These are phyloP conservation scores for Echinosophora koreensis DNA, from an alignment of 306 rosid genomes.

Conservation along the genomic window DNA sequence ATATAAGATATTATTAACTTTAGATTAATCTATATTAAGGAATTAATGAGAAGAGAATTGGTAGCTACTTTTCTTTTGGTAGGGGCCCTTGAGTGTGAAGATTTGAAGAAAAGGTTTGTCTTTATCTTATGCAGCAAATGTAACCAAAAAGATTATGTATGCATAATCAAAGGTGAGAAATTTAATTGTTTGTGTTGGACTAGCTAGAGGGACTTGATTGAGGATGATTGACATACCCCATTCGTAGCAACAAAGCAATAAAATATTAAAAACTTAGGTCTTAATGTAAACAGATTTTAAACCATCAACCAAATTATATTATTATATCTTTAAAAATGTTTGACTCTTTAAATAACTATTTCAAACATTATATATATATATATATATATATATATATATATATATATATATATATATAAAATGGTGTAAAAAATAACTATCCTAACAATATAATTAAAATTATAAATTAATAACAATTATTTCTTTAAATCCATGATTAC, in stretches of 20 bases:
- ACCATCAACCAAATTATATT: too few species aligned
- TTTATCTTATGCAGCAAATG: slow-evolving; percentile 44
- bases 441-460: too few species aligned
- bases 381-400: too few species aligned
- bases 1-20: slow-evolving; percentile 26
- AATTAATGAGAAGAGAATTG: slow-evolving; percentile 20
- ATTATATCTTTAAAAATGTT: too few species aligned
- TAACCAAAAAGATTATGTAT: slow-evolving; percentile 51
- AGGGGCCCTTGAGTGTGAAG: slow-evolving; percentile 52
- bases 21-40: slow-evolving; percentile 38
- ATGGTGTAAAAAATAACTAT: too few species aligned
- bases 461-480: background rate
- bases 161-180: slow-evolving; percentile 32
- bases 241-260: slow-evolving; percentile 46
- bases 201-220: slow-evolving; percentile 30
- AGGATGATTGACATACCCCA: slow-evolving; percentile 48
- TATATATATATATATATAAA: too few species aligned
- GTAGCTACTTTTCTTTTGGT: background rate
- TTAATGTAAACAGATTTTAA: too few species aligned
- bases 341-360: too few species aligned
- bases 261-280: background rate
- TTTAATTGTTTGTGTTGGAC: slow-evolving; percentile 6
- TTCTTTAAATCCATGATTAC: slow-evolving; percentile 37
- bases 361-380: too few species aligned
- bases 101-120: slow-evolving; percentile 70